Percentiles rank a stretch among this genome's conserved stretches.
These are phyloP conservation scores for Spinellus fusiger DNA, from an alignment of 192 early-diverging fungal species.

Conservation along the genomic window DNA sequence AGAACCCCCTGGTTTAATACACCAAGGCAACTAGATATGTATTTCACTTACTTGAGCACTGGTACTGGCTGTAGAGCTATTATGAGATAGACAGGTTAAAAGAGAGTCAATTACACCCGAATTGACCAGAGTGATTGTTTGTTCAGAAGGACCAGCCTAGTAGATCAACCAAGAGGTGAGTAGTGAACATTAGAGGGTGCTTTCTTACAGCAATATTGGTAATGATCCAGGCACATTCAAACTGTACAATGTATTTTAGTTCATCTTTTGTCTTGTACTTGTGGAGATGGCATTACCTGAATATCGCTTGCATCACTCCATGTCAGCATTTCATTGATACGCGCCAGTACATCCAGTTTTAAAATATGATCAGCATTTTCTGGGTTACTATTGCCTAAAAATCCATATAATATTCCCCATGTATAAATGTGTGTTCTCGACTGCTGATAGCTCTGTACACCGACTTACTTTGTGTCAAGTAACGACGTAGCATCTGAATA, in stretches of 20 bases:
- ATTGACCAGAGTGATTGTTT: constrained; percentile 18
- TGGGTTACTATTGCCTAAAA: neutral
- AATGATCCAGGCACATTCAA: constrained; percentile 34
- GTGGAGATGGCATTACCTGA: constrained; percentile 8
- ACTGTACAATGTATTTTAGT: too few species aligned
- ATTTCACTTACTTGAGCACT: constrained; percentile 22
- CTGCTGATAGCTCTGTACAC: neutral
- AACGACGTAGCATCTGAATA: constrained; percentile 5
- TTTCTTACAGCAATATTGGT: constrained; percentile 35
- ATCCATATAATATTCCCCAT: neutral
- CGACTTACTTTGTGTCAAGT: constrained; percentile 13
- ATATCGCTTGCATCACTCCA: neutral
- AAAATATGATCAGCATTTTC: constrained; percentile 17
- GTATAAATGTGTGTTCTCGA: neutral
- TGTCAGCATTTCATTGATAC: constrained; percentile 12
- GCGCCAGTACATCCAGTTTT: constrained; percentile 18
- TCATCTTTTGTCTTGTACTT: too few species aligned
- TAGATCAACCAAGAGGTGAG: neutral
- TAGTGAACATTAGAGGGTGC: neutral
- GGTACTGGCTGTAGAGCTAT: neutral
- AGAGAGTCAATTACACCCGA: constrained; percentile 20
- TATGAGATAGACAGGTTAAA: neutral
- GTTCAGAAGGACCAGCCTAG: constrained; percentile 28
- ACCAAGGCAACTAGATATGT: neutral
- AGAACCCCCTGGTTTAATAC: neutral